A percentile compares a stretch with the other conserved stretches of the same genome.
These are phyloP conservation scores for Vigna mungo DNA, from an alignment of 306 rosid genomes.

Conservation along the genomic window DNA sequence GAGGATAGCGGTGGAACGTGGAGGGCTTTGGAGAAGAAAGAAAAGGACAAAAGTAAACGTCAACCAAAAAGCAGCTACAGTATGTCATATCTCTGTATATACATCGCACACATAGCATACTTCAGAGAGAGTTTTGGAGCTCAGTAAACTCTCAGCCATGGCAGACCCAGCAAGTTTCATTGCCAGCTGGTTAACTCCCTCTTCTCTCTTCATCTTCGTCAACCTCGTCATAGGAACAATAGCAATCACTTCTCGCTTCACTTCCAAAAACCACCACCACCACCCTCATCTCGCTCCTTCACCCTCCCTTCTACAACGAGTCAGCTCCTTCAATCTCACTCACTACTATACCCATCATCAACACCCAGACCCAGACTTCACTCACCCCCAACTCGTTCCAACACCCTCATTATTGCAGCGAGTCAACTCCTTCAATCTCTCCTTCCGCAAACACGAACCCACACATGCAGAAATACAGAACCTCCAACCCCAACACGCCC, in stretches of 20 bases:
- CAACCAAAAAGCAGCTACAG: neutral
- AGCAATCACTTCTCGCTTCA: slow-evolving; percentile 53
- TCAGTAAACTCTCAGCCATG: slow-evolving; percentile 21
- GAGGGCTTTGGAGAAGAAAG: neutral
- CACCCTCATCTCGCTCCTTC: slow-evolving; percentile 46
- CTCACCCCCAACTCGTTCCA: neutral
- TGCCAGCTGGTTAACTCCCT: slow-evolving; percentile 66
- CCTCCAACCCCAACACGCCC: slow-evolving; percentile 33
- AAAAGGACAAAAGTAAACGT: slow-evolving; percentile 41
- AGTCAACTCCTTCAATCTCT: slow-evolving; percentile 48
- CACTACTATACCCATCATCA: neutral
- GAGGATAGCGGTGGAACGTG: neutral
- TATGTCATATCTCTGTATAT: neutral
- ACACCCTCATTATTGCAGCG: slow-evolving; percentile 30
- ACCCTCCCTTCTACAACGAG: slow-evolving; percentile 62
- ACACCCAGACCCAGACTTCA: slow-evolving; percentile 26
- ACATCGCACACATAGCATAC: neutral
- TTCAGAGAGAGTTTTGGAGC: neutral
- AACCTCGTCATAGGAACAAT: slow-evolving; percentile 78
- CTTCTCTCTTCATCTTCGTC: slow-evolving; percentile 68
- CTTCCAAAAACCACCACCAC: slow-evolving; percentile 29
- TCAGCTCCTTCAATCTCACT: slow-evolving; percentile 45
- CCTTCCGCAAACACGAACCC: neutral
- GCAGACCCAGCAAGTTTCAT: slow-evolving; percentile 41
- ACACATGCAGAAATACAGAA: neutral